phyloP scores from a whole-genome alignment of 2,329 filamentous ascomycete species.

The Gremmenia infestans region DNA sequence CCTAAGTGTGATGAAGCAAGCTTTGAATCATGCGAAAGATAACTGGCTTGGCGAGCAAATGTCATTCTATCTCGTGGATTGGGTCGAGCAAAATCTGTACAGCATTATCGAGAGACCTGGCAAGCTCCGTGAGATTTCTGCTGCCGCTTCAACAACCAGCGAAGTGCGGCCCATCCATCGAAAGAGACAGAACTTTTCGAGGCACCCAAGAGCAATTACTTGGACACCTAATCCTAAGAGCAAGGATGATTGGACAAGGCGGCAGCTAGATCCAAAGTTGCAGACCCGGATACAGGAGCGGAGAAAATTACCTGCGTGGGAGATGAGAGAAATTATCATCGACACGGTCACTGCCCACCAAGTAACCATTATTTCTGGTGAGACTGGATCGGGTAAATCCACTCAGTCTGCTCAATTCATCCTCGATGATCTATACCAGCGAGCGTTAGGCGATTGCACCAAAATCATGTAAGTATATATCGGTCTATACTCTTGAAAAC shows the following conservation, averaged over 20 bases:
- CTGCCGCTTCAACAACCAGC: conserved; percentile 64
- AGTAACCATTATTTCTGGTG: conserved; percentile 94
- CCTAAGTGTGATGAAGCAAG: conserved; percentile 77
- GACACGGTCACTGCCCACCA: conserved; percentile 69
- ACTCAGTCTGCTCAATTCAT: conserved; percentile 97
- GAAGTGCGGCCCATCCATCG: conserved; percentile 35
- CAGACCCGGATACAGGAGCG: conserved; percentile 71
- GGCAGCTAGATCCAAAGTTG: conserved; percentile 60
- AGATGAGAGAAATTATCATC: conserved; percentile 71
- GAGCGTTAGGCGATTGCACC: conserved; percentile 66
- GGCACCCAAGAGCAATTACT: conserved; percentile 54
- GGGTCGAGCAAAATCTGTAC: conserved; percentile 81
- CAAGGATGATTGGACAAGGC: conserved; percentile 62
- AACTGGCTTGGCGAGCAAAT: conserved; percentile 79
- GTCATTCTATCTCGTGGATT: conserved; percentile 86
- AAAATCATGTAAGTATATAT: conserved; percentile 62
- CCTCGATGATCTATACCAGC: conserved; percentile 80
- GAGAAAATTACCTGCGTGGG: conserved; percentile 80
- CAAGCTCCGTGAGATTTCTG: conserved; percentile 75
- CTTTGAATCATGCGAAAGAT: conserved; percentile 64
- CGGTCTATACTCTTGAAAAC: background rate
- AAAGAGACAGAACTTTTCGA: conserved; percentile 32
- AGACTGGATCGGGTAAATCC: conserved; percentile 95
- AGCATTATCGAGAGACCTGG: conserved; percentile 81
- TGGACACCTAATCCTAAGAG: conserved; percentile 59